Percentiles rank a stretch among this genome's conserved stretches.
Conservation (phyloP, 2,329 filamentous ascomycete species). For the Coccinonectria pachysandricola region DNA sequence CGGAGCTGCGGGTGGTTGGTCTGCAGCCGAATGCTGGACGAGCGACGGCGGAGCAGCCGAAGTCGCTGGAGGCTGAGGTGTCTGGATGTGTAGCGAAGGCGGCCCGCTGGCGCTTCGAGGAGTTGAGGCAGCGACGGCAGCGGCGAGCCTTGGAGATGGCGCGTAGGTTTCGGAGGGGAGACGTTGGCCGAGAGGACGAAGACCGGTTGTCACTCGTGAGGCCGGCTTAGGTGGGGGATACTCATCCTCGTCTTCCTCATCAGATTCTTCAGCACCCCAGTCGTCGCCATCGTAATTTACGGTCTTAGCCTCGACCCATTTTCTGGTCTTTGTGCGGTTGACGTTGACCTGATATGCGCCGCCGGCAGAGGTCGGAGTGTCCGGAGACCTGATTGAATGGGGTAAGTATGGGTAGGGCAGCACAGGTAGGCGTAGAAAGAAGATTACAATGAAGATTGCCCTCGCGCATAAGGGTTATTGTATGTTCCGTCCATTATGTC, state of each 20-base stretch:
- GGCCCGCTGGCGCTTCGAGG: conserved; percentile 16
- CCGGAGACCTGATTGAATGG: conserved; percentile 20
- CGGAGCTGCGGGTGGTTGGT: too few species aligned
- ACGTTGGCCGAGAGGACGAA: conserved; percentile 22
- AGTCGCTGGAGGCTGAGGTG: conserved; percentile 6
- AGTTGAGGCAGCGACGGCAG: conserved; percentile 13
- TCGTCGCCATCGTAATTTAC: conserved; percentile 88
- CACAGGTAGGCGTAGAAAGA: too few species aligned
- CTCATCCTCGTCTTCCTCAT: conserved; percentile 44
- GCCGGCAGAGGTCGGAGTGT: conserved; percentile 22
- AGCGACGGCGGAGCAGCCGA: conserved; percentile 2
- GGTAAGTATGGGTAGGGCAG: too few species aligned
- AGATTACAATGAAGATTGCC: conserved; percentile 20
- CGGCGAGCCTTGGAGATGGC: conserved; percentile 15
- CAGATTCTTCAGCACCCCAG: conserved; percentile 68
- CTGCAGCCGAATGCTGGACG: conserved; percentile 7
- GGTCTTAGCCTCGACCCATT: conserved; percentile 86
- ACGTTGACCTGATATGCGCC: conserved; percentile 69
- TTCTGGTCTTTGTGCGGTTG: conserved; percentile 79
- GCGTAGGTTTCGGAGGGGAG: conserved; percentile 17
- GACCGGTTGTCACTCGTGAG: conserved; percentile 16
- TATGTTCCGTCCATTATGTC: conserved; percentile 22
- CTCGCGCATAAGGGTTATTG: conserved; percentile 19
- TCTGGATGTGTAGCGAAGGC: conserved; percentile 19
- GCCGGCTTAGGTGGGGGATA: conserved; percentile 28